Conservation (phyloP, 805 yeast genomes). For the Cephaloascus albidus region DNA sequence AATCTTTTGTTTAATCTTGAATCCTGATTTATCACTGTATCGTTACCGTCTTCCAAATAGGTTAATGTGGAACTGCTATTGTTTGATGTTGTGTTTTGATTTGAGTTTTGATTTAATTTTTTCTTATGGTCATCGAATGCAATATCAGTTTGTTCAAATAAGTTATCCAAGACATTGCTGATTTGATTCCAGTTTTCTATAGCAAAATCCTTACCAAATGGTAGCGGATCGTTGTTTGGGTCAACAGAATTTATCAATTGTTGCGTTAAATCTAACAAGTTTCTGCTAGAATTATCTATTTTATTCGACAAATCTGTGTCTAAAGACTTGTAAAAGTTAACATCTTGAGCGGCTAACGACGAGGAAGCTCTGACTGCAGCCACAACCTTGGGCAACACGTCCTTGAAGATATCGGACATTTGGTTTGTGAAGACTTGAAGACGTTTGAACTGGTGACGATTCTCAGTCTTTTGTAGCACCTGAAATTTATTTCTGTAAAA, state of each 20-base stretch:
- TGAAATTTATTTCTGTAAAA: too few species aligned
- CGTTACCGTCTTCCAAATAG: conserved; percentile 39
- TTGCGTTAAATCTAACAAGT: conserved; percentile 37
- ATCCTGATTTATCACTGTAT: conserved; percentile 4
- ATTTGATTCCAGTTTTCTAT: conserved; percentile 52
- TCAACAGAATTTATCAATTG: conserved; percentile 27
- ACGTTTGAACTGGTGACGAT: too few species aligned
- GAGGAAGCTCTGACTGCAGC: conserved; percentile 56
- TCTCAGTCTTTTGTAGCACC: too few species aligned
- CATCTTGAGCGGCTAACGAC: conserved; percentile 69
- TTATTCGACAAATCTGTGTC: conserved; percentile 35
- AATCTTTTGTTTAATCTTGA: conserved; percentile 25
- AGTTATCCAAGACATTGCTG: conserved; percentile 52
- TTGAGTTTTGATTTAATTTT: conserved; percentile 8
- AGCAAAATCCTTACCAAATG: conserved; percentile 32
- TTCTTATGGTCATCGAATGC: conserved; percentile 40
- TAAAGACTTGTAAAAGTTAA: conserved; percentile 61
- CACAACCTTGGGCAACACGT: conserved; percentile 37
- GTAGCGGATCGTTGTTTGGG: conserved; percentile 24
- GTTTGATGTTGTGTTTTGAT: conserved; percentile 4
- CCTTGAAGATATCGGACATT: conserved; percentile 4
- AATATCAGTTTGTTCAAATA: conserved; percentile 72
- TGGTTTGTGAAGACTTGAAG: too few species aligned
- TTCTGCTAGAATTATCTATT: conserved; percentile 29
- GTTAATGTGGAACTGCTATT: conserved; percentile 18